Percentiles rank a stretch among this genome's conserved stretches.
These are phyloP conservation scores for Monosporascus sp. DNA, from an alignment of 2,329 filamentous ascomycete genomes.

Conservation along the genomic window DNA sequence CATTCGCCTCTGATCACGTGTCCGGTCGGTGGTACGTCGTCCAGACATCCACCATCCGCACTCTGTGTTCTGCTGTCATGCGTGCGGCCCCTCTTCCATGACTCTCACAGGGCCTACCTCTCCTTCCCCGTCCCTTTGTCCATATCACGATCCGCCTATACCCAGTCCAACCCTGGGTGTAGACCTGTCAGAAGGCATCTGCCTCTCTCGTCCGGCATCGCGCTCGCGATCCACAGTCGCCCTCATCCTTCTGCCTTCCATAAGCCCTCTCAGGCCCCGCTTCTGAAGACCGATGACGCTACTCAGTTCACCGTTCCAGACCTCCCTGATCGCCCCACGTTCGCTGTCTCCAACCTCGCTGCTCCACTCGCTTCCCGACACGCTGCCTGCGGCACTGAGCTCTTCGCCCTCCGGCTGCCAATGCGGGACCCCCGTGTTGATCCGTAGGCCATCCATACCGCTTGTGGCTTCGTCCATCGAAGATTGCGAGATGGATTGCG, in stretches of 20 bases:
- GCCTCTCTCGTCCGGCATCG: constrained; percentile 19
- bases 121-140: constrained; percentile 1
- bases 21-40: neutral
- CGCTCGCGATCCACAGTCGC: constrained; percentile 28
- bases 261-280: constrained; percentile 80
- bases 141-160: constrained; percentile 29
- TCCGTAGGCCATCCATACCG: constrained; percentile 36
- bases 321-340: constrained; percentile 48
- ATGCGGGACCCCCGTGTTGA: constrained; percentile 50
- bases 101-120: neutral
- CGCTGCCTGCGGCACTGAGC: constrained; percentile 51
- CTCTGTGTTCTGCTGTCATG: neutral
- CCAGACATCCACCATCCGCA: too few relatives aligned
- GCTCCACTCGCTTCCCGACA: constrained; percentile 42
- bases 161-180: constrained; percentile 44
- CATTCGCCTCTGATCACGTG: neutral
- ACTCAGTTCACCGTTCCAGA: constrained; percentile 79
- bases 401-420: constrained; percentile 37
- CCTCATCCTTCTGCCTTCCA: constrained; percentile 81
- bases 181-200: constrained; percentile 16
- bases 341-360: constrained; percentile 33
- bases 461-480: constrained; percentile 18
- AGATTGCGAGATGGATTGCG: constrained; percentile 23
- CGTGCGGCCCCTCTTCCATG: neutral
- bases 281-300: constrained; percentile 95